These are phyloP conservation scores for Aurifilum marmelostoma DNA, from an alignment of 2,329 filamentous ascomycete genomes.

Conservation along the genomic window DNA sequence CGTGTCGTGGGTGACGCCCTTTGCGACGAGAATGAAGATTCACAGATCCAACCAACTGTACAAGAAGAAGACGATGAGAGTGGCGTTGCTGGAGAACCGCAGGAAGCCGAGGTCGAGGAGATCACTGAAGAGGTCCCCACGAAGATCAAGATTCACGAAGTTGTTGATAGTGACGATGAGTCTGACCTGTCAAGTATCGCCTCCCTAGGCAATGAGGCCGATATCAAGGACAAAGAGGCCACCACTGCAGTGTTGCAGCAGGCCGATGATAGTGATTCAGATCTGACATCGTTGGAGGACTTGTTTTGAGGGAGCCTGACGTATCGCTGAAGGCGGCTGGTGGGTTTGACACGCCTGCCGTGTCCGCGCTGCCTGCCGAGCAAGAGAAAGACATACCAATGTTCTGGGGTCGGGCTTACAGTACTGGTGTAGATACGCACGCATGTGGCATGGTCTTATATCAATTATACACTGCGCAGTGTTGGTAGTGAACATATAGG, in stretches of 20 bases:
- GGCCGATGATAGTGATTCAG: conserved; percentile 22
- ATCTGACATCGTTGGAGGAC: conserved; percentile 12
- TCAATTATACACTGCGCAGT: neutral
- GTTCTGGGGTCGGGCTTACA: neutral
- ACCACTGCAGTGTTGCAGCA: conserved; percentile 8
- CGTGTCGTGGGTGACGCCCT: conserved; percentile 68
- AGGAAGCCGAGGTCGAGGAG: conserved; percentile 35
- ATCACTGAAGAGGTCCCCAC: conserved; percentile 8
- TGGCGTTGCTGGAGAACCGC: conserved; percentile 24
- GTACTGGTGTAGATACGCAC: conserved; percentile 2
- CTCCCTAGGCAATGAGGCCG: neutral
- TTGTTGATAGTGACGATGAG: conserved; percentile 16
- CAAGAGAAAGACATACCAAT: neutral
- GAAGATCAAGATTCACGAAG: conserved; percentile 16
- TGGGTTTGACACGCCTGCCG: neutral
- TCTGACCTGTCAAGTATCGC: conserved; percentile 14
- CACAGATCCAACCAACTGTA: conserved; percentile 30
- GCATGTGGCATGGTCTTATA: neutral
- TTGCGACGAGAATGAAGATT: conserved; percentile 65
- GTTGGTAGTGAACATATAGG: neutral
- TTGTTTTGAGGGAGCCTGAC: neutral
- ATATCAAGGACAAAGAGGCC: neutral
- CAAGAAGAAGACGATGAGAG: conserved; percentile 34
- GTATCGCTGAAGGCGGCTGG: neutral
- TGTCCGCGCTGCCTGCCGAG: neutral